Evolutionary conservation across 192 early-diverging fungal species (phyloP).

Genomic region (Haplosporangium gracile): DNA sequence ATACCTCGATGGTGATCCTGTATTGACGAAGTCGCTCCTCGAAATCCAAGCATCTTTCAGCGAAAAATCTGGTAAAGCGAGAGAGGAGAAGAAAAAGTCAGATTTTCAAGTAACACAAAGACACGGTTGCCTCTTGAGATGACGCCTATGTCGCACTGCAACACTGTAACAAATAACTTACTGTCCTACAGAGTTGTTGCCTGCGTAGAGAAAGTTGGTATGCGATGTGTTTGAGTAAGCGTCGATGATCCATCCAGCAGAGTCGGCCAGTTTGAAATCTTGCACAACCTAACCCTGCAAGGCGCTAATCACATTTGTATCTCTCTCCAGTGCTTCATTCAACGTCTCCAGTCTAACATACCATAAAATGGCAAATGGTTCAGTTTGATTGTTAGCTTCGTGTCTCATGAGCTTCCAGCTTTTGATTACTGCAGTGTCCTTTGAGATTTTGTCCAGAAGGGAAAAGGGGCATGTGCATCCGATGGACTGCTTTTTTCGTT

Average conservation of each 20-base stretch:
- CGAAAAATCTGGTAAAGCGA: slow-evolving; percentile 32
- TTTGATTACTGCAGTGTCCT: slow-evolving; percentile 4
- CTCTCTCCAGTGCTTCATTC: slow-evolving; percentile 48
- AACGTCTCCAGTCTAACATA: slow-evolving; percentile 31
- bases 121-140: background rate
- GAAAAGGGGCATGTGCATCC: no score
- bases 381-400: background rate
- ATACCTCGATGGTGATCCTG: slow-evolving; percentile 47
- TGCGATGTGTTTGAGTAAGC: slow-evolving; percentile 46
- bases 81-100: background rate
- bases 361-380: background rate
- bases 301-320: slow-evolving; percentile 38
- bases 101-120: background rate
- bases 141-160: background rate
- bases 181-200: slow-evolving; percentile 53
- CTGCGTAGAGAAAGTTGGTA: slow-evolving; percentile 51
- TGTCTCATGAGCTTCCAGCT: background rate
- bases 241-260: slow-evolving; percentile 54
- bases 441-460: slow-evolving; percentile 29
- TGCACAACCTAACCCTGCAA: slow-evolving; percentile 40
- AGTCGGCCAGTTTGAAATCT: slow-evolving; percentile 52
- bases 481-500: no score
- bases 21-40: slow-evolving; percentile 44
- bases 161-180: background rate
- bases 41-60: slow-evolving; percentile 39